These are phyloP conservation scores for Apophysomyces elegans DNA, from an alignment of 371 early-diverging fungal genomes.

Conservation along the genomic window DNA sequence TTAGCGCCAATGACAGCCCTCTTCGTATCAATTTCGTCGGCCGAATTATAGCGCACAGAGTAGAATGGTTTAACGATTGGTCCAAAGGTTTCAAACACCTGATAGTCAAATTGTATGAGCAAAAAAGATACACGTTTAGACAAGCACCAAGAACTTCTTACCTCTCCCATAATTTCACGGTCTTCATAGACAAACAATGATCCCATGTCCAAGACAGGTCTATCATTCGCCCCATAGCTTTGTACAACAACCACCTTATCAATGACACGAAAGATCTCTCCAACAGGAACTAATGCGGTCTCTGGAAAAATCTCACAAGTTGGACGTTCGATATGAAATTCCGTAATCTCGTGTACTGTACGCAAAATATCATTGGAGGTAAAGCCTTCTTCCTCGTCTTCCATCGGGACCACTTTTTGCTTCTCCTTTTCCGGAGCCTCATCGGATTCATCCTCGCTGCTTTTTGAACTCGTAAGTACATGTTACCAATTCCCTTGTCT, in stretches of 20 bases:
- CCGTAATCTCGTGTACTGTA: slow-evolving; percentile 62
- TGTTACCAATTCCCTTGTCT: too few relatives aligned
- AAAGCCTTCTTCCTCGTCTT: slow-evolving; percentile 29
- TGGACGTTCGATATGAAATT: slow-evolving; percentile 63
- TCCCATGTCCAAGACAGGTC: slow-evolving; percentile 77
- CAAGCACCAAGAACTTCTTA: slow-evolving; percentile 22
- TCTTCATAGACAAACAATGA: slow-evolving; percentile 74
- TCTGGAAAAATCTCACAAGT: slow-evolving; percentile 62
- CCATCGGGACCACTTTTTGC: slow-evolving; percentile 22
- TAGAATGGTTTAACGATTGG: slow-evolving; percentile 87
- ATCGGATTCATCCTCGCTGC: background rate
- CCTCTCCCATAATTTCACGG: slow-evolving; percentile 73
- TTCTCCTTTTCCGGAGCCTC: slow-evolving; percentile 14
- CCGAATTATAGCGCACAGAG: slow-evolving; percentile 73
- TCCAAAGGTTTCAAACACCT: slow-evolving; percentile 94
- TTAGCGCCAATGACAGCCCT: slow-evolving; percentile 49
- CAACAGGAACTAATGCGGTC: slow-evolving; percentile 61
- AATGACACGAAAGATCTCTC: slow-evolving; percentile 72
- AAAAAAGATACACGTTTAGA: background rate
- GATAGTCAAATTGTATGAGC: too few relatives aligned
- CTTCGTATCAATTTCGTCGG: slow-evolving; percentile 61
- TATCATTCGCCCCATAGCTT: slow-evolving; percentile 51
- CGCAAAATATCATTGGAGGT: slow-evolving; percentile 26
- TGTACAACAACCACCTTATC: slow-evolving; percentile 79
- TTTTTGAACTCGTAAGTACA: background rate